Conservation (phyloP, 495 filamentous ascomycete genomes). For the Choiromyces venosus region DNA sequence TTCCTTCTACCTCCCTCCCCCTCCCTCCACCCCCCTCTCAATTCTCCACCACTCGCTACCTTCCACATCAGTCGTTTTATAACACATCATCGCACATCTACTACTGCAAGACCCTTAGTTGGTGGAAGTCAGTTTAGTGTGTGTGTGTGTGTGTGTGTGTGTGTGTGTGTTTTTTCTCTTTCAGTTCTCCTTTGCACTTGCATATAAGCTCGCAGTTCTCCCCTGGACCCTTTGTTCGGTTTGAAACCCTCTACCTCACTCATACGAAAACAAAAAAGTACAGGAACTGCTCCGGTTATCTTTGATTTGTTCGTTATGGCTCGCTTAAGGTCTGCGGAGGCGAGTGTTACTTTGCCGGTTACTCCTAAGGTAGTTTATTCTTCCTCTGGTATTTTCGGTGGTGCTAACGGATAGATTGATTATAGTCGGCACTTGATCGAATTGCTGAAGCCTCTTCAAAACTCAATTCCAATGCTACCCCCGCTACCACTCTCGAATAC, state of each 20-base stretch:
- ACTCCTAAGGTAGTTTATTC: background rate
- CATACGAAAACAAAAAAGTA: background rate
- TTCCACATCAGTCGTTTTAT: background rate
- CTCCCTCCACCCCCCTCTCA: background rate
- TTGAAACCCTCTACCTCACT: background rate
- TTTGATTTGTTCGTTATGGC: background rate
- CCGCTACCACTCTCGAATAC: conserved; percentile 16
- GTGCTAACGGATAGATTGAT: background rate
- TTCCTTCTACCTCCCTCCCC: background rate
- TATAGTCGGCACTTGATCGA: conserved; percentile 19
- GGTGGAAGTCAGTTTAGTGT: background rate
- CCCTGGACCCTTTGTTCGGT: background rate
- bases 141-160: background rate
- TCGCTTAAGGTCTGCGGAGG: background rate
- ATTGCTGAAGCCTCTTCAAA: conserved; percentile 24
- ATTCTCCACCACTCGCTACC: background rate
- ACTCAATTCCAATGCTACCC: conserved; percentile 28
- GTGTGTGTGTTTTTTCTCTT: background rate
- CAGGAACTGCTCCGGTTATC: background rate
- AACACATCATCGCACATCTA: background rate
- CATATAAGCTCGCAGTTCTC: background rate
- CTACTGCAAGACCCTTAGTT: background rate
- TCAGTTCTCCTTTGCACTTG: background rate
- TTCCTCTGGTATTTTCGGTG: background rate
- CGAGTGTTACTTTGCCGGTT: background rate